Percentiles rank a stretch among this genome's conserved stretches.
These are phyloP conservation scores for Abrus pulchellus DNA, from an alignment of 306 rosid genomes.

Conservation along the genomic window DNA sequence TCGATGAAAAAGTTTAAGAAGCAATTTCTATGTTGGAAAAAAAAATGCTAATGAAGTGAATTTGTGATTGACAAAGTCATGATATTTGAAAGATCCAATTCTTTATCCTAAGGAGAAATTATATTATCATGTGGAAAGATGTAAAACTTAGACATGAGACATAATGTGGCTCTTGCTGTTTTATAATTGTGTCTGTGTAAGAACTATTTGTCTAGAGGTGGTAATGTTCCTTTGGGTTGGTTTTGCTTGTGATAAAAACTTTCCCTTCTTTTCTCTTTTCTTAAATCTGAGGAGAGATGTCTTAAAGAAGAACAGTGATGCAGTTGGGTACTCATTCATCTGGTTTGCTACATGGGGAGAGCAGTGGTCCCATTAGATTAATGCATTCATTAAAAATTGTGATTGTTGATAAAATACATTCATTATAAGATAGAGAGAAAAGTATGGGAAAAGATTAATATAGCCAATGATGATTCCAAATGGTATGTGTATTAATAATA, in stretches of 20 bases:
- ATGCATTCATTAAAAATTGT: background rate
- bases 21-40: background rate
- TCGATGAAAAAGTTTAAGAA: slow-evolving; percentile 30
- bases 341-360: slow-evolving; percentile 19
- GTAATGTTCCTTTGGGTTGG: slow-evolving; percentile 32
- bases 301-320: slow-evolving; percentile 4
- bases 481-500: background rate
- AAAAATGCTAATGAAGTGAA: slow-evolving; percentile 21
- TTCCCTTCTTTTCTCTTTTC: background rate
- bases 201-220: background rate
- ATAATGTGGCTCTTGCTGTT: slow-evolving; percentile 14
- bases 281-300: slow-evolving; percentile 21
- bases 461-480: background rate
- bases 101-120: slow-evolving; percentile 9
- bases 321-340: slow-evolving; percentile 24
- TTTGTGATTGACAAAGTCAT: background rate
- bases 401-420: background rate
- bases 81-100: slow-evolving; percentile 22
- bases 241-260: background rate
- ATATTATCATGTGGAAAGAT: slow-evolving; percentile 28
- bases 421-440: slow-evolving; percentile 1
- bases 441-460: slow-evolving; percentile 35
- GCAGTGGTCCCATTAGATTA: slow-evolving; percentile 10
- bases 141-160: slow-evolving; percentile 1
- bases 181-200: slow-evolving; percentile 24